Evolutionary conservation across 1,139 yeast species (phyloP).

Genomic region (Insectozyma bohioensis): DNA sequence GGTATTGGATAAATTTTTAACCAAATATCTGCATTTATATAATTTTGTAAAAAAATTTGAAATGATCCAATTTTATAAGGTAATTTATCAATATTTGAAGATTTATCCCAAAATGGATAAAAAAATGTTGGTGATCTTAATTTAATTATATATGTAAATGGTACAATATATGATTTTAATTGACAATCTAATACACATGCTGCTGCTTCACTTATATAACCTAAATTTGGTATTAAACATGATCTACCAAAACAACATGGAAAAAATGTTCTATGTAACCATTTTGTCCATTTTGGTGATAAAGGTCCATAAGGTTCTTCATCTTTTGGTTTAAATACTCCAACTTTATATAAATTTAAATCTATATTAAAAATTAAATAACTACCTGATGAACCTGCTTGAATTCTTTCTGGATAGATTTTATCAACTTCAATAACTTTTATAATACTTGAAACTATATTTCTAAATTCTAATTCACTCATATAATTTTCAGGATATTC

Average conservation of each 20-base stretch:
- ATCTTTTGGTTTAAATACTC: constrained; percentile 76
- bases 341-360: constrained; percentile 30
- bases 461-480: constrained; percentile 21
- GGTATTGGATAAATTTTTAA: constrained; percentile 60
- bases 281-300: constrained; percentile 79
- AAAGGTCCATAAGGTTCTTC: constrained; percentile 82
- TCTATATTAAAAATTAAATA: constrained; percentile 48
- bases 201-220: constrained; percentile 72
- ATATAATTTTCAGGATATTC: constrained; percentile 24
- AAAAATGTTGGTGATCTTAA: constrained; percentile 57
- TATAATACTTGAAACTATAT: constrained; percentile 20
- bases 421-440: constrained; percentile 24
- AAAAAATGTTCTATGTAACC: constrained; percentile 73
- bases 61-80: constrained; percentile 64
- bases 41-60: constrained; percentile 61
- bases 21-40: constrained; percentile 62
- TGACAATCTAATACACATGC: constrained; percentile 66
- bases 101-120: constrained; percentile 51
- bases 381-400: constrained; percentile 72
- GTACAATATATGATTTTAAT: constrained; percentile 60
- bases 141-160: constrained; percentile 60
- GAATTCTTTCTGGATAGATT: constrained; percentile 50
- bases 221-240: constrained; percentile 70
- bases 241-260: constrained; percentile 79
- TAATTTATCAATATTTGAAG: constrained; percentile 19